These are phyloP conservation scores for Luffa aegyptiaca DNA, from an alignment of 306 rosid genomes.

Conservation along the genomic window DNA sequence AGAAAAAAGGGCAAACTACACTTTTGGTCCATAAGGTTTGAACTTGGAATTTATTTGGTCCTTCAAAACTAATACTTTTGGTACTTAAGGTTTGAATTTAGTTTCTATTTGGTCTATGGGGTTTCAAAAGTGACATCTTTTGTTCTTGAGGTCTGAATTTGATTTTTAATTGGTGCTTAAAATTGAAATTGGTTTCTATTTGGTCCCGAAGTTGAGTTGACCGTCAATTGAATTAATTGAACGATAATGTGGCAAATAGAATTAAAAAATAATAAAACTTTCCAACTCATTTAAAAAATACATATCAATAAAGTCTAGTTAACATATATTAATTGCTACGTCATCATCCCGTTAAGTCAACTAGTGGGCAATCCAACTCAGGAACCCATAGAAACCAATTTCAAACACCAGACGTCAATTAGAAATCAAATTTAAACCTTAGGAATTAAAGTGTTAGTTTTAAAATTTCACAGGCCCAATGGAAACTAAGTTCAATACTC, in stretches of 20 bases:
- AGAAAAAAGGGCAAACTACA: not conserved
- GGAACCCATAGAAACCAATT: too few species aligned
- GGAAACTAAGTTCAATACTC: not conserved
- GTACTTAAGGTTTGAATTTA: not conserved
- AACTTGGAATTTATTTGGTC: not conserved
- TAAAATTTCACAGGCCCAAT: not conserved
- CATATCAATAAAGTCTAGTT: not conserved
- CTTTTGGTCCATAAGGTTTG: not conserved
- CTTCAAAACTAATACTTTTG: not conserved
- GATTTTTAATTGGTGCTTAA: not conserved
- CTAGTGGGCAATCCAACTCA: not conserved
- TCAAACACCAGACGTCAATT: not conserved
- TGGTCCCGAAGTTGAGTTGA: not conserved
- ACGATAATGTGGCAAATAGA: not conserved
- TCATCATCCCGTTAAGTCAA: not conserved
- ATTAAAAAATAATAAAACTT: too few species aligned
- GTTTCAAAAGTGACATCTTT: not conserved
- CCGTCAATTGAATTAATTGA: not conserved
- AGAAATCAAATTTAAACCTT: not conserved
- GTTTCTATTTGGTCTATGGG: not conserved
- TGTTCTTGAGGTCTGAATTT: not conserved
- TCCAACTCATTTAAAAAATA: not conserved
- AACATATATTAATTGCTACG: too few species aligned
- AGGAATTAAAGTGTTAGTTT: not conserved
- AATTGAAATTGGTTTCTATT: not conserved